Evolutionary conservation across 2,329 filamentous ascomycete genomes (phyloP).

Genomic region (Lecanosticta acicola): DNA sequence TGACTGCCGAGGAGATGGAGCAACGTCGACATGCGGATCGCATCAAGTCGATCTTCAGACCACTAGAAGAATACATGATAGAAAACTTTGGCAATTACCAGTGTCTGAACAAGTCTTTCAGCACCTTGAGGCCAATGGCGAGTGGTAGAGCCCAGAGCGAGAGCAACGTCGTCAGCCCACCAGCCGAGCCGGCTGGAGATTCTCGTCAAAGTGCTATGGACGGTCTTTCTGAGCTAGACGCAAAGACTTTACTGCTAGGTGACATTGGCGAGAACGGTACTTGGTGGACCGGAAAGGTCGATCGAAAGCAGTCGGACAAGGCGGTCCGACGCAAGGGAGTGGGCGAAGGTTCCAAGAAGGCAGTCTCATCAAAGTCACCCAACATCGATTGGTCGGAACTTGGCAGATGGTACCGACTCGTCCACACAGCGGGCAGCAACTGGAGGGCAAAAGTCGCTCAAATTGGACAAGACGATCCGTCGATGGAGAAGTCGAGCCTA

Average conservation of each 20-base stretch:
- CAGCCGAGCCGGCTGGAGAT: constrained; percentile 28
- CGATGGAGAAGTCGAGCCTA: constrained; percentile 34
- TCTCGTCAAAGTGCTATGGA: constrained; percentile 33
- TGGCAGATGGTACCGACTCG: constrained; percentile 65
- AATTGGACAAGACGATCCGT: constrained; percentile 19
- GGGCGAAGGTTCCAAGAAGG: constrained; percentile 25
- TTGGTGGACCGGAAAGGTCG: constrained; percentile 66
- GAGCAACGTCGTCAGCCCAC: constrained; percentile 35
- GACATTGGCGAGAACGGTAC: constrained; percentile 74
- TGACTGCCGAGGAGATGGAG: constrained; percentile 24
- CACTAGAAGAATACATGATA: constrained; percentile 71
- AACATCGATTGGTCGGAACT: constrained; percentile 70
- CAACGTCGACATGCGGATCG: constrained; percentile 30
- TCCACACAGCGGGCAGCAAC: constrained; percentile 60
- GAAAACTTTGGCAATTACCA: constrained; percentile 63
- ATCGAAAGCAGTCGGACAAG: constrained; percentile 31
- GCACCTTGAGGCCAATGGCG: constrained; percentile 43
- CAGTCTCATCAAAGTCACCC: constrained; percentile 57
- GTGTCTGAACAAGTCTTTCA: constrained; percentile 72
- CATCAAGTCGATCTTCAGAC: constrained; percentile 62
- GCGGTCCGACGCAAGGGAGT: constrained; percentile 24
- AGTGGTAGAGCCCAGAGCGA: constrained; percentile 41
- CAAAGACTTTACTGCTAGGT: constrained; percentile 67
- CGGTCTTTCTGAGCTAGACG: constrained; percentile 59
- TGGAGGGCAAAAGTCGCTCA: constrained; percentile 59